phyloP scores from a whole-genome alignment of 2,329 filamentous ascomycete genomes.

The Fusarium sp. region DNA sequence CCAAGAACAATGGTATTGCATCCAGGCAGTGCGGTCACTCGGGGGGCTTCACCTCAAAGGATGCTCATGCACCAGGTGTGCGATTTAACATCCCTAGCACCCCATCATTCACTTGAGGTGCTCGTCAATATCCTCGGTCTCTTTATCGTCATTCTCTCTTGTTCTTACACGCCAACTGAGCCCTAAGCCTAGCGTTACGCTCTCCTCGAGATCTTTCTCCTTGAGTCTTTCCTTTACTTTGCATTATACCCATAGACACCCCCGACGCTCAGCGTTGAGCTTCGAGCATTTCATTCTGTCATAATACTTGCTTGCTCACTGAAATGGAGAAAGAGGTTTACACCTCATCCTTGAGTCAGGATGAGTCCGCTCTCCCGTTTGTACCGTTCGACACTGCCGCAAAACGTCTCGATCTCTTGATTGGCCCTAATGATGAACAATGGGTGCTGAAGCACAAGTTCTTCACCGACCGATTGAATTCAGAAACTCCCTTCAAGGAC shows the following conservation, averaged over 20 bases:
- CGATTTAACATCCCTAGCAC: conserved; percentile 21
- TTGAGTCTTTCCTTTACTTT: neutral
- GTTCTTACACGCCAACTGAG: neutral
- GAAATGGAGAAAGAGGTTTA: neutral
- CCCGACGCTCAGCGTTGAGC: neutral
- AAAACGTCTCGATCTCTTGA: conserved; percentile 34
- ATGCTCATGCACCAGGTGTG: neutral
- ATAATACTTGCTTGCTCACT: neutral
- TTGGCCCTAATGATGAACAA: conserved; percentile 37
- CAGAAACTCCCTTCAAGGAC: conserved; percentile 39
- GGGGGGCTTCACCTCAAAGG: neutral
- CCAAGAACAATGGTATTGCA: conserved; percentile 30
- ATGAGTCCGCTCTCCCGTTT: neutral
- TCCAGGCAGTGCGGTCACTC: neutral
- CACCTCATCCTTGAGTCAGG: neutral
- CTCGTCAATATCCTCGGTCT: neutral
- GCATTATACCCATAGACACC: conserved; percentile 8
- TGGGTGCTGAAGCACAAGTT: conserved; percentile 44
- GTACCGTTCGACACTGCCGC: neutral
- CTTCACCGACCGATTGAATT: conserved; percentile 46
- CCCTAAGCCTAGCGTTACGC: neutral
- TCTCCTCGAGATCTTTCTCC: neutral
- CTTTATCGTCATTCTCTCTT: conserved; percentile 10
- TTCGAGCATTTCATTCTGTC: neutral
- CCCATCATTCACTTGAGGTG: neutral